Conservation (phyloP, 2,329 filamentous ascomycete genomes). For the Juglanconis sp. region DNA sequence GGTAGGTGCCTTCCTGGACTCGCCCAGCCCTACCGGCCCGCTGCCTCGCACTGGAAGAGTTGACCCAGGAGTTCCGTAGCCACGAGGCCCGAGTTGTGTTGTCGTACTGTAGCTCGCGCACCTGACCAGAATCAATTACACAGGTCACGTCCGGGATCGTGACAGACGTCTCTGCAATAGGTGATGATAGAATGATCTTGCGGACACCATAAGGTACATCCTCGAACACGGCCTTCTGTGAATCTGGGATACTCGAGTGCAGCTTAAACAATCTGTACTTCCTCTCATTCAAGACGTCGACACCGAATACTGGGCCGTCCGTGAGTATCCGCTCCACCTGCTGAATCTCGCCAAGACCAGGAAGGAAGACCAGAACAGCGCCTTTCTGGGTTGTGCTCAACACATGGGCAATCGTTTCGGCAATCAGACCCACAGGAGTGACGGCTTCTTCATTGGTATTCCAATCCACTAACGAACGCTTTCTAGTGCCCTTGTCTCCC, state of each 20-base stretch:
- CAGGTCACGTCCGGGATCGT: constrained; percentile 50
- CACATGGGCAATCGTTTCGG: constrained; percentile 44
- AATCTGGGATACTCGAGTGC: constrained; percentile 41
- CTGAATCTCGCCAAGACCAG: constrained; percentile 28
- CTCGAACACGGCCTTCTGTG: constrained; percentile 39
- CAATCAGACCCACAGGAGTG: constrained; percentile 39
- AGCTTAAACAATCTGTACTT: constrained; percentile 42
- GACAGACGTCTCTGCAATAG: constrained; percentile 49
- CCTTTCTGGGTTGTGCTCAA: constrained; percentile 37
- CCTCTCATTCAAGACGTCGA: constrained; percentile 37
- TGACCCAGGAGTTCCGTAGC: constrained; percentile 42
- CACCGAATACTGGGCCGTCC: constrained; percentile 28
- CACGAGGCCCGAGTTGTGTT: constrained; percentile 34
- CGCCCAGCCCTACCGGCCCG: constrained; percentile 48
- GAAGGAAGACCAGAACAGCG: constrained; percentile 46
- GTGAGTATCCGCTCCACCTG: constrained; percentile 33
- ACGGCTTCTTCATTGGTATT: neutral
- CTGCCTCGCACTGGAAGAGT: constrained; percentile 43
- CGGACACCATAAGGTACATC: constrained; percentile 36
- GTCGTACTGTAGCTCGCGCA: constrained; percentile 36
- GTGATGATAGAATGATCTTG: constrained; percentile 48
- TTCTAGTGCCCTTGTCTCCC: neutral
- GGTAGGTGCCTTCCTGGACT: constrained; percentile 46
- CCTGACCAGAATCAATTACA: constrained; percentile 45
- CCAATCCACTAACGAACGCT: neutral